Conservation (phyloP, 1,284 basidiomycete genomes). For the Pseudozyma thailandica region DNA sequence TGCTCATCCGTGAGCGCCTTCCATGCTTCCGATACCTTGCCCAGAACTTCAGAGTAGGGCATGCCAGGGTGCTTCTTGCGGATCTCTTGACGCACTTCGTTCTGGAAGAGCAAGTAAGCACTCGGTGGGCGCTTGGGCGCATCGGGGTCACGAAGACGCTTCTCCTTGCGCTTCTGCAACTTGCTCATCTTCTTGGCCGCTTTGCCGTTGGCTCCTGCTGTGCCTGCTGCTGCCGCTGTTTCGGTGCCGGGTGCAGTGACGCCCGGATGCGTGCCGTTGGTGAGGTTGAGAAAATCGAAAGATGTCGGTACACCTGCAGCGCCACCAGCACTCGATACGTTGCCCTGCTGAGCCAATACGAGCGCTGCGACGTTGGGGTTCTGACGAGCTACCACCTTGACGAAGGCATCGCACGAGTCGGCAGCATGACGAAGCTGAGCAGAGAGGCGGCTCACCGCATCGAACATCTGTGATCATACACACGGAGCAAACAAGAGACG, state of each 20-base stretch:
- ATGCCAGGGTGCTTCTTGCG: slow-evolving; percentile 55
- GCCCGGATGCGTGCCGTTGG: slow-evolving; percentile 38
- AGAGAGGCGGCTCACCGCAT: slow-evolving; percentile 51
- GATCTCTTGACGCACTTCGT: slow-evolving; percentile 61
- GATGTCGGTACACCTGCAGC: slow-evolving; percentile 28
- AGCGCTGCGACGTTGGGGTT: slow-evolving; percentile 56
- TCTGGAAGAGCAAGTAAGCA: slow-evolving; percentile 64
- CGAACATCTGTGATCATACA: slow-evolving; percentile 41
- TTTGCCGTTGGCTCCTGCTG: slow-evolving; percentile 43
- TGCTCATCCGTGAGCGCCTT: slow-evolving; percentile 59
- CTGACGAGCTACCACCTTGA: slow-evolving; percentile 50
- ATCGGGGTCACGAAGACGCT: slow-evolving; percentile 56
- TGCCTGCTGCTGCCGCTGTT: slow-evolving; percentile 32
- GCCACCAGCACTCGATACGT: slow-evolving; percentile 31
- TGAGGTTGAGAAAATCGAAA: slow-evolving; percentile 50
- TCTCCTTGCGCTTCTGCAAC: slow-evolving; percentile 50
- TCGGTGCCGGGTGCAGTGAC: slow-evolving; percentile 28
- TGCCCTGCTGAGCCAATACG: slow-evolving; percentile 48
- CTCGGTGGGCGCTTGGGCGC: slow-evolving; percentile 63
- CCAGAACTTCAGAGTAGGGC: slow-evolving; percentile 54
- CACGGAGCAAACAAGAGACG: background rate
- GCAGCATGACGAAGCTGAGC: slow-evolving; percentile 53
- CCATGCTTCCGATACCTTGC: slow-evolving; percentile 61
- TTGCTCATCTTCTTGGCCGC: slow-evolving; percentile 52
- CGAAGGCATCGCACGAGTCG: slow-evolving; percentile 52